phyloP scores from a whole-genome alignment of 2,329 filamentous ascomycete genomes.

The Apiospora aurea region DNA sequence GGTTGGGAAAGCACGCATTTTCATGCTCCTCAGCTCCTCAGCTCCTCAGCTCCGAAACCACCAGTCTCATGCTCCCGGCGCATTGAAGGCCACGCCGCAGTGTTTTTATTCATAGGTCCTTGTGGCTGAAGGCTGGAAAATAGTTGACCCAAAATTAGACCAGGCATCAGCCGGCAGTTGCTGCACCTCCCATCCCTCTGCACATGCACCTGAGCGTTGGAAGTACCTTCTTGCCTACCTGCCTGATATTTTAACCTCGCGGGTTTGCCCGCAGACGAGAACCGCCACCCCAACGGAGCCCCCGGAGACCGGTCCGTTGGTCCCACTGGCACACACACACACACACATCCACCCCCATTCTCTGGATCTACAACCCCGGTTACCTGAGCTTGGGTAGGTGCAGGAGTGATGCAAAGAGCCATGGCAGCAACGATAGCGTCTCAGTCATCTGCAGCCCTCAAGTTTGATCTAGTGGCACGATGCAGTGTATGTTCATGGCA shows the following conservation, averaged over 20 bases:
- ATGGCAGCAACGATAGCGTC: slow-evolving; percentile 59
- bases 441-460: slow-evolving; percentile 68
- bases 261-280: slow-evolving; percentile 7
- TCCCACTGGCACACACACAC: background rate
- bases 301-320: background rate
- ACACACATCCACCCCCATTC: background rate
- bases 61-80: background rate
- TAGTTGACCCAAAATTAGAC: background rate
- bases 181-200: background rate
- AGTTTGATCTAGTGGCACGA: slow-evolving; percentile 77
- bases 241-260: background rate
- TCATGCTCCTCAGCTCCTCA: slow-evolving; percentile 7
- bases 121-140: background rate
- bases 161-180: background rate
- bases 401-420: slow-evolving; percentile 40
- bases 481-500: slow-evolving; percentile 72
- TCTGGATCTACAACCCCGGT: background rate
- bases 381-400: slow-evolving; percentile 11
- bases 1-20: background rate
- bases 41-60: background rate
- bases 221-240: no score
- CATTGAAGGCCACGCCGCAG: background rate
- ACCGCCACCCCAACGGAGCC: background rate
- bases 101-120: background rate
- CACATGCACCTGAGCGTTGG: background rate